Percentiles rank a stretch among this genome's conserved stretches.
Evolutionary conservation across 2,329 filamentous ascomycete species (phyloP).

Genomic region (Cladophialophora yegresii): DNA sequence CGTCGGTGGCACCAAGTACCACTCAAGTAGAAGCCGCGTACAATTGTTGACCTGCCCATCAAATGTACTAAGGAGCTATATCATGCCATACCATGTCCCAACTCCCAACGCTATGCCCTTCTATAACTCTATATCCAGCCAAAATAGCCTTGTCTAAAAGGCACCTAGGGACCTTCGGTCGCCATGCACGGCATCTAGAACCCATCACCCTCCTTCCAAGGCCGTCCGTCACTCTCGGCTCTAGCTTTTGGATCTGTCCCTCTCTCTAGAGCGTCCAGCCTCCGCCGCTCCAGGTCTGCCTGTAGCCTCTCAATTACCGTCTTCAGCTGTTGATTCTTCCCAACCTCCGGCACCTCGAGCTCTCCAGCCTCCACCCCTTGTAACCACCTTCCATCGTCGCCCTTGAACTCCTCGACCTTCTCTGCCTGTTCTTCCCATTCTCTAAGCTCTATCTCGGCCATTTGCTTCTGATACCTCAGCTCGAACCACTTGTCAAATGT

Average conservation of each 20-base stretch:
- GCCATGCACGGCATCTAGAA: constrained; percentile 43
- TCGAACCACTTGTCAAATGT: constrained; percentile 54
- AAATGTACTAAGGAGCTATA: not conserved
- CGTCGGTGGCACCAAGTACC: too few relatives aligned
- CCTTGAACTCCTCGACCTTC: constrained; percentile 40
- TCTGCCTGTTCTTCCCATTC: constrained; percentile 46
- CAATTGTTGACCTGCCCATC: not conserved
- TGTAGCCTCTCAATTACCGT: constrained; percentile 50
- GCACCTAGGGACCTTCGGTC: not conserved
- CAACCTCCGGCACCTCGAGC: constrained; percentile 30
- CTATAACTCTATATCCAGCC: not conserved
- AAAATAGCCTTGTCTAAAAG: not conserved
- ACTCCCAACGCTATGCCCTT: constrained; percentile 6
- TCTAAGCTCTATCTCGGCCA: constrained; percentile 47
- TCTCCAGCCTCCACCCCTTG: constrained; percentile 30
- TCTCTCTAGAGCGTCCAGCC: constrained; percentile 51
- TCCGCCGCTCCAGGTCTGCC: constrained; percentile 46
- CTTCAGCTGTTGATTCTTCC: constrained; percentile 48
- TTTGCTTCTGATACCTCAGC: constrained; percentile 47
- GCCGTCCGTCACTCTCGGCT: constrained; percentile 56
- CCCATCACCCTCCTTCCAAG: constrained; percentile 59
- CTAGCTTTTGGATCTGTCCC: constrained; percentile 56
- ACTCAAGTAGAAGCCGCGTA: too few relatives aligned
- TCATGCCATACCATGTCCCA: not conserved
- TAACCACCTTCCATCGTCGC: constrained; percentile 18